Percentiles rank a stretch among this genome's conserved stretches.
phyloP scores from a whole-genome alignment of 306 rosid genomes.

The Nissolia schottii region DNA sequence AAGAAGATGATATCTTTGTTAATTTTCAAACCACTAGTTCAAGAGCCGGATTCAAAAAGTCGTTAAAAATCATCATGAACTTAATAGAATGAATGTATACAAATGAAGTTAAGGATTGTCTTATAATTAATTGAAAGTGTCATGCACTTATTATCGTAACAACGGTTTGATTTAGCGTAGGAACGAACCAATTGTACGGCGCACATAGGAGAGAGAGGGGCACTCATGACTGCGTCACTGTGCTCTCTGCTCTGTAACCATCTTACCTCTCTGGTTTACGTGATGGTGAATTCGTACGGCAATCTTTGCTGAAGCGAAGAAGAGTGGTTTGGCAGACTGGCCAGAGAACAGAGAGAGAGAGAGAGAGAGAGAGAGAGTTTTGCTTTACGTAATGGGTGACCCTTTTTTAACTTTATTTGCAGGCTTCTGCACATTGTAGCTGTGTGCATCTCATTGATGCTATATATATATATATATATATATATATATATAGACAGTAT shows the following conservation, averaged over 20 bases:
- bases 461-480: too few relatives aligned
- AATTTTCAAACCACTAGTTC: not conserved
- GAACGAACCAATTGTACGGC: conserved; percentile 19
- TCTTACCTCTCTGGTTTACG: conserved; percentile 11
- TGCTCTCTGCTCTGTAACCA: conserved; percentile 5
- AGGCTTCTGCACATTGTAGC: not conserved
- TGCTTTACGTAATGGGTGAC: conserved; percentile 35
- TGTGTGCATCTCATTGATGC: not conserved
- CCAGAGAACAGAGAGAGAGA: not conserved
- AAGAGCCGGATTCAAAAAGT: not conserved
- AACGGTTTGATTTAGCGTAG: conserved; percentile 20
- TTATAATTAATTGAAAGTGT: too few relatives aligned
- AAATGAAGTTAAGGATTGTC: too few relatives aligned
- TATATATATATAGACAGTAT: too few relatives aligned
- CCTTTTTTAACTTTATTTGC: conserved; percentile 27
- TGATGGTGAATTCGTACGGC: conserved; percentile 5
- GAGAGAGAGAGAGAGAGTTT: too few relatives aligned
- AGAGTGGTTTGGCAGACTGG: not conserved
- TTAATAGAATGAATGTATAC: too few relatives aligned
- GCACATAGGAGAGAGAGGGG: not conserved
- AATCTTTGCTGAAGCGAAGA: not conserved
- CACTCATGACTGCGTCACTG: conserved; percentile 24
- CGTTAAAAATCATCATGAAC: not conserved
- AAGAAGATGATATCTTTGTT: not conserved
- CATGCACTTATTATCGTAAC: not conserved